These are phyloP conservation scores for Boechera retrofracta DNA, from an alignment of 345 rosid genomes.

Conservation along the genomic window DNA sequence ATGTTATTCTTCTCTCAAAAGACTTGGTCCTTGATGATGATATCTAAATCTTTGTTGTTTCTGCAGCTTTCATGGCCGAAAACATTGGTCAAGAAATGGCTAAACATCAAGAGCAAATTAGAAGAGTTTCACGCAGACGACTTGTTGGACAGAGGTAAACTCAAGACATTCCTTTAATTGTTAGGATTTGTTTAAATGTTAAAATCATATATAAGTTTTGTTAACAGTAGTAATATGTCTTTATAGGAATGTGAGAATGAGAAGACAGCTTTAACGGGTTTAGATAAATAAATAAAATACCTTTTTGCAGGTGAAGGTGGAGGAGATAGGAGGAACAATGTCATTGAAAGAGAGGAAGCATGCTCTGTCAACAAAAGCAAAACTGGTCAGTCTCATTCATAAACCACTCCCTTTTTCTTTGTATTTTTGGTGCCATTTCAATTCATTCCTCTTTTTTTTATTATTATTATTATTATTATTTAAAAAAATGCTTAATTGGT, in stretches of 20 bases:
- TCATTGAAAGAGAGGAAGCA: conserved; percentile 72
- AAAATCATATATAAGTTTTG: too few species aligned
- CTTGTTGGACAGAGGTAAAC: conserved; percentile 15
- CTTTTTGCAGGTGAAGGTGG: conserved; percentile 74
- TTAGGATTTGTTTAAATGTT: too few species aligned
- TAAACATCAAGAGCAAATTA: conserved; percentile 79
- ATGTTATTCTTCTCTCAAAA: background rate
- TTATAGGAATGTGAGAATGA: conserved; percentile 12
- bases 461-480: too few species aligned
- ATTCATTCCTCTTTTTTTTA: too few species aligned
- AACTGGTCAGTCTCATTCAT: conserved; percentile 66
- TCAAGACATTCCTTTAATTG: background rate
- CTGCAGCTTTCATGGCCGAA: conserved; percentile 94
- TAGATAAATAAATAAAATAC: conserved; percentile 25
- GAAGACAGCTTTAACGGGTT: conserved; percentile 59
- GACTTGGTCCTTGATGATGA: background rate
- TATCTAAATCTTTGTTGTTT: background rate
- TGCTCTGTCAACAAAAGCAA: conserved; percentile 85
- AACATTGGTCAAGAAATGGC: conserved; percentile 95
- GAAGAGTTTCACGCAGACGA: conserved; percentile 76
- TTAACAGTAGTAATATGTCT: background rate
- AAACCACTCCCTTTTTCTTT: conserved; percentile 5
- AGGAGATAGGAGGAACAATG: conserved; percentile 76
- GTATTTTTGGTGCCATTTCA: too few species aligned
- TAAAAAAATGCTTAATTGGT: background rate